Conservation (phyloP, 768 basidiomycete species). For the Suillus ampliporus region DNA sequence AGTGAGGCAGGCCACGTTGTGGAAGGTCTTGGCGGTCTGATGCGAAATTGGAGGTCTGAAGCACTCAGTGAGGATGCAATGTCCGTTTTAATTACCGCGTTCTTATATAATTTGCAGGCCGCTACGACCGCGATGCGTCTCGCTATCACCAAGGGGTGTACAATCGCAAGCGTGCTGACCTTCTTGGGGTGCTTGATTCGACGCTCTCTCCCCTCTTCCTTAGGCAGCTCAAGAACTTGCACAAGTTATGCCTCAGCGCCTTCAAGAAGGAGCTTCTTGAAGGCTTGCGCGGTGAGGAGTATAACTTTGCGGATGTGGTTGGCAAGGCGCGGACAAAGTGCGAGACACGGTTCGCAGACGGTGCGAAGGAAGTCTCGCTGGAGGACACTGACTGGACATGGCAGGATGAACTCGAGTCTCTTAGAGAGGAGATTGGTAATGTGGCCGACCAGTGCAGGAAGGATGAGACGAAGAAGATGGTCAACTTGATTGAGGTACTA, state of each 20-base stretch:
- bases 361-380: slow-evolving; percentile 72
- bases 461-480: slow-evolving; percentile 99
- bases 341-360: slow-evolving; percentile 66
- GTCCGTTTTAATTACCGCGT: slow-evolving; percentile 1
- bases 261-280: slow-evolving; percentile 83
- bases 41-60: slow-evolving; percentile 78
- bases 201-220: slow-evolving; percentile 87
- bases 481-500: slow-evolving; percentile 94
- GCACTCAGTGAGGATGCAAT: slow-evolving; percentile 65
- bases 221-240: slow-evolving; percentile 95
- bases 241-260: slow-evolving; percentile 74
- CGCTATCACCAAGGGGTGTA: slow-evolving; percentile 97
- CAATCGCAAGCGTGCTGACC: slow-evolving; percentile 84
- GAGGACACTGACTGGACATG: slow-evolving; percentile 81
- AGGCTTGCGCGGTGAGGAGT: slow-evolving; percentile 78
- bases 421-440: slow-evolving; percentile 78
- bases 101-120: slow-evolving; percentile 51
- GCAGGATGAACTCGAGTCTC: slow-evolving; percentile 76
- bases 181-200: slow-evolving; percentile 74
- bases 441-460: slow-evolving; percentile 91
- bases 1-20: slow-evolving; percentile 90
- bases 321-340: slow-evolving; percentile 61
- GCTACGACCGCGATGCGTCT: slow-evolving; percentile 95
- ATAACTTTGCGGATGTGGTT: slow-evolving; percentile 90
- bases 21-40: slow-evolving; percentile 80